These are phyloP conservation scores for Tetraselmis chui DNA, from an alignment of 139 green algal species.

Conservation along the genomic window DNA sequence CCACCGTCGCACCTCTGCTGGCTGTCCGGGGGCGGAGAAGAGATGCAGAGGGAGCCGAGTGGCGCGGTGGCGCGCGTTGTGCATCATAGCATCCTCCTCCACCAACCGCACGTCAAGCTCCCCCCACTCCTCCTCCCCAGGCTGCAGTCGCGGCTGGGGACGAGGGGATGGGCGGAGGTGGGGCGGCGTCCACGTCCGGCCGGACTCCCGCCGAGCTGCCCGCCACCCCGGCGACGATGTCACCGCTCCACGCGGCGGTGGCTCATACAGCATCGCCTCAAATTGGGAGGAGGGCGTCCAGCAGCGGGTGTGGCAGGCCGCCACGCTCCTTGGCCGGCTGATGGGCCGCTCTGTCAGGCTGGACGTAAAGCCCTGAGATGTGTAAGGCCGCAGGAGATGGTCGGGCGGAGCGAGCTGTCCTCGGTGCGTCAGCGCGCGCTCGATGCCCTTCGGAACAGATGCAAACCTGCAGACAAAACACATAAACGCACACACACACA, in stretches of 20 bases:
- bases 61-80: not conserved
- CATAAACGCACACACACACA: too few relatives aligned
- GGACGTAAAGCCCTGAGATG: not conserved
- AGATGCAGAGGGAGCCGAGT: not conserved
- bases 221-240: not conserved
- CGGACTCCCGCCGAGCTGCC: not conserved
- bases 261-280: not conserved
- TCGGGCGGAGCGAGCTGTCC: not conserved
- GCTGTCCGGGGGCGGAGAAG: too few relatives aligned
- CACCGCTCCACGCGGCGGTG: too few relatives aligned
- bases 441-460: not conserved
- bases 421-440: not conserved
- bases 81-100: not conserved
- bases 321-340: not conserved
- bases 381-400: not conserved
- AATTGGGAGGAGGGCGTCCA: not conserved
- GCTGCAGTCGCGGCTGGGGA: too few relatives aligned
- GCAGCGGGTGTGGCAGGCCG: not conserved
- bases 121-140: not conserved
- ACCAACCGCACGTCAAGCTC: not conserved
- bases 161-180: not conserved
- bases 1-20: too few relatives aligned
- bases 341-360: not conserved
- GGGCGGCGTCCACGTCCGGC: not conserved
- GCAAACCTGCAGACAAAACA: too few relatives aligned